These are phyloP conservation scores for Cicer bijugum DNA, from an alignment of 306 rosid genomes.

Conservation along the genomic window DNA sequence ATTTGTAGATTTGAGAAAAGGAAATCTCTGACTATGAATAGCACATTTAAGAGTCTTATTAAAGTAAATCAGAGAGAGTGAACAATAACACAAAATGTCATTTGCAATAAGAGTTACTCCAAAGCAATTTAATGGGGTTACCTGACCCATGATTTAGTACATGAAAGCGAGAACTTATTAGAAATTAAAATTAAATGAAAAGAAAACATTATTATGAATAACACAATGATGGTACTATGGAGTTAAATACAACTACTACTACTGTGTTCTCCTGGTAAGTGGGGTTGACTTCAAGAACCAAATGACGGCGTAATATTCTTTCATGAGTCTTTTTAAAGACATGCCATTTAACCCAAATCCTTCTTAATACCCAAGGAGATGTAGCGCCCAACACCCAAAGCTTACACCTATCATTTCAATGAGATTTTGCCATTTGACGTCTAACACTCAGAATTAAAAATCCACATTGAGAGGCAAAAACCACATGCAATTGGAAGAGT, in stretches of 20 bases:
- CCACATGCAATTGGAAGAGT: background rate
- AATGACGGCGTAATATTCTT: background rate
- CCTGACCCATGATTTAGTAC: constrained; percentile 23
- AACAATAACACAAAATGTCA: constrained; percentile 27
- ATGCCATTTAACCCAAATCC: background rate
- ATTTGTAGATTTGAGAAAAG: background rate
- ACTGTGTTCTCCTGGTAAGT: background rate
- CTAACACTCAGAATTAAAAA: background rate
- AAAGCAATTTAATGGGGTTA: constrained; percentile 28
- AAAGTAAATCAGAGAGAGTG: constrained; percentile 20
- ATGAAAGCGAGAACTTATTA: constrained; percentile 31
- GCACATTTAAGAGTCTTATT: background rate
- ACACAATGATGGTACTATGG: background rate
- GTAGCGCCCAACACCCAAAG: background rate
- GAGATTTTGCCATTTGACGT: background rate
- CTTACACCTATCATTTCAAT: background rate
- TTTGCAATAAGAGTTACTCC: constrained; percentile 1
- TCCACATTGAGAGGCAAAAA: background rate
- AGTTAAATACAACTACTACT: background rate
- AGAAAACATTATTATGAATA: background rate
- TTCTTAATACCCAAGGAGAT: background rate
- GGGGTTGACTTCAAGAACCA: background rate
- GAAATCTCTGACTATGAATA: constrained; percentile 9
- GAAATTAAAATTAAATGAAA: constrained; percentile 6
- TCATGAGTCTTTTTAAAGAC: background rate